Evolutionary conservation across 1,284 basidiomycete species (phyloP).

Genomic region (Rhodofomes roseus): DNA sequence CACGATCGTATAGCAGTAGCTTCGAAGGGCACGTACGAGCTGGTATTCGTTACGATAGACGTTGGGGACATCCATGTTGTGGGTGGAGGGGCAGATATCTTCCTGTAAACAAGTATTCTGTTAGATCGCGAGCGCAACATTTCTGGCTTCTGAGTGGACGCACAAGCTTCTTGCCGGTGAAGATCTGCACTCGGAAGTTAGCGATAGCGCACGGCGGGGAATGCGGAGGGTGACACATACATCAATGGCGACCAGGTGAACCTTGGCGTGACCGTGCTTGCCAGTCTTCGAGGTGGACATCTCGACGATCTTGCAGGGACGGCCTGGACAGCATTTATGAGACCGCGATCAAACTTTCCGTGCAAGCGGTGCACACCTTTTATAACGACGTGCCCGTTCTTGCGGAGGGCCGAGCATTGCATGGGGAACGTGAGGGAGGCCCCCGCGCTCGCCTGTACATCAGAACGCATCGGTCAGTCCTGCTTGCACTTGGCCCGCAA

Average conservation of each 20-base stretch:
- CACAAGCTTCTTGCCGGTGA: constrained; percentile 91
- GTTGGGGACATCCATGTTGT: constrained; percentile 99
- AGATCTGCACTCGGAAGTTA: constrained; percentile 62
- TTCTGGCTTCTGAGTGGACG: constrained; percentile 22
- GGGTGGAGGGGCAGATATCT: constrained; percentile 98
- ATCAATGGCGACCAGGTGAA: constrained; percentile 96
- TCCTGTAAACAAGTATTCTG: constrained; percentile 51
- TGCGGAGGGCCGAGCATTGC: constrained; percentile 97
- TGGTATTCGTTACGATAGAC: constrained; percentile 90
- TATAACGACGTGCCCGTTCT: constrained; percentile 96
- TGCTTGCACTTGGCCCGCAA: constrained; percentile 7
- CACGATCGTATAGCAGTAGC: background rate
- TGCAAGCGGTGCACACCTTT: constrained; percentile 53
- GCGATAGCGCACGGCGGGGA: constrained; percentile 4
- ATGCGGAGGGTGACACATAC: constrained; percentile 46
- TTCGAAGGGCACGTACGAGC: constrained; percentile 48
- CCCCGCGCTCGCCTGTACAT: constrained; percentile 63
- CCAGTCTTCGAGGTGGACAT: constrained; percentile 99
- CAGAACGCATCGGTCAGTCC: background rate
- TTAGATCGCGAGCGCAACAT: constrained; percentile 5
- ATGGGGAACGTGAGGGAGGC: constrained; percentile 89
- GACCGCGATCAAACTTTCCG: background rate
- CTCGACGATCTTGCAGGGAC: constrained; percentile 98
- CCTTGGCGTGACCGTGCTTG: constrained; percentile 99
- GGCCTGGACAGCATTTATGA: constrained; percentile 42